Conservation (phyloP, 192 early-diverging fungal species). For the Mortierella alpina region DNA sequence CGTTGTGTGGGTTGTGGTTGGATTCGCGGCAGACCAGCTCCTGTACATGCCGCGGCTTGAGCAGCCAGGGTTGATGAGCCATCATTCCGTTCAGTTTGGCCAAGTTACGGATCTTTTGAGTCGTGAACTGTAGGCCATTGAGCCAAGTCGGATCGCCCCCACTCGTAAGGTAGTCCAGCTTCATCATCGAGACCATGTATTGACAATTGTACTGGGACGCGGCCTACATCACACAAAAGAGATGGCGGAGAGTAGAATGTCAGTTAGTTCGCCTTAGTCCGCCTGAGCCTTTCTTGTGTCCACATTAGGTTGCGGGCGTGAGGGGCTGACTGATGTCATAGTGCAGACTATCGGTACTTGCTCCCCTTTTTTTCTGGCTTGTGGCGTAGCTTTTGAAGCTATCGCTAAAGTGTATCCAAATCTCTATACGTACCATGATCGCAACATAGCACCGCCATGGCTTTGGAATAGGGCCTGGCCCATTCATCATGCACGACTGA, state of each 20-base stretch:
- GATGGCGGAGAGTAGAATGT: slow-evolving; percentile 1
- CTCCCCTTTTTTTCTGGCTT: slow-evolving; percentile 2
- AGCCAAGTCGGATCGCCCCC: slow-evolving; percentile 67
- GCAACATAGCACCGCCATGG: slow-evolving; percentile 64
- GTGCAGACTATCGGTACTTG: not conserved
- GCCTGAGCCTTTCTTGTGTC: not conserved
- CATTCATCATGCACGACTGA: slow-evolving; percentile 51
- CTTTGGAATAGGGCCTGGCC: slow-evolving; percentile 59
- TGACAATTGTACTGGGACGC: slow-evolving; percentile 66
- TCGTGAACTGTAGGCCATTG: slow-evolving; percentile 55
- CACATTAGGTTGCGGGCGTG: not conserved
- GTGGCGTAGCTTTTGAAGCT: not conserved
- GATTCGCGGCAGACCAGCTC: slow-evolving; percentile 52
- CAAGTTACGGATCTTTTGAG: slow-evolving; percentile 63
- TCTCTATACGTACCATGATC: slow-evolving; percentile 56
- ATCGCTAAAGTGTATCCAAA: not conserved
- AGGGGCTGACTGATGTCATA: slow-evolving; percentile 11
- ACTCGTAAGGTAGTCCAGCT: slow-evolving; percentile 60
- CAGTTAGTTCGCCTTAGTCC: not conserved
- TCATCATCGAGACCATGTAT: slow-evolving; percentile 63
- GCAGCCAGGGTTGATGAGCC: slow-evolving; percentile 67
- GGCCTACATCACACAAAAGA: slow-evolving; percentile 37
- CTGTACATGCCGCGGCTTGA: slow-evolving; percentile 52
- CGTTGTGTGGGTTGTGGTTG: slow-evolving; percentile 53
- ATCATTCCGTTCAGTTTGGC: slow-evolving; percentile 55